Evolutionary conservation across 305 asterid species (phyloP).

Genomic region (Rubia occidens): DNA sequence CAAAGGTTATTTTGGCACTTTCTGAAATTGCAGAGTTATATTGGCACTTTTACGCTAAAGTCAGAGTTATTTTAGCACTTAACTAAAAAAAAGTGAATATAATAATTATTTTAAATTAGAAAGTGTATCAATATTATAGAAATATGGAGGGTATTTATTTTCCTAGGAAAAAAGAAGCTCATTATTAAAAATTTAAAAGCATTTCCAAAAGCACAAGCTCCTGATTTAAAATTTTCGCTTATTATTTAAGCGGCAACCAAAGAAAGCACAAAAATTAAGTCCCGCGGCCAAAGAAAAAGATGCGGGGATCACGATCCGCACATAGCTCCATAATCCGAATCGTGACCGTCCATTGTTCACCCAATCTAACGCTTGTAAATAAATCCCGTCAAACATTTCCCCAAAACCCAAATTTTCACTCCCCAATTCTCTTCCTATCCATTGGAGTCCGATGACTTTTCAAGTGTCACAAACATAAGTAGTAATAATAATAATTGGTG

Average conservation of each 20-base stretch:
- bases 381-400: constrained; percentile 6
- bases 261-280: not conserved
- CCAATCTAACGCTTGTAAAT: not conserved
- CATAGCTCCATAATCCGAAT: not conserved
- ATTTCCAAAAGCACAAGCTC: not conserved
- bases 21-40: too few species aligned
- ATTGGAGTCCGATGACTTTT: not conserved
- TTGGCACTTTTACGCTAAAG: too few species aligned
- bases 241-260: not conserved
- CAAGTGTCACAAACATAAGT: not conserved
- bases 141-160: too few species aligned
- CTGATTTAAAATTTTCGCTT: not conserved
- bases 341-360: not conserved
- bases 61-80: too few species aligned
- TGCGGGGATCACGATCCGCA: constrained; percentile 1
- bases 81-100: too few species aligned
- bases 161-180: too few species aligned
- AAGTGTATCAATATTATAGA: too few species aligned
- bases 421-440: not conserved
- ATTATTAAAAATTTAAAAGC: too few species aligned
- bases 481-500: not conserved
- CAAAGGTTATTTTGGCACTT: too few species aligned
- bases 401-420: not conserved
- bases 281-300: not conserved
- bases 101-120: too few species aligned